Percentiles rank a stretch among this genome's conserved stretches.
Conservation (phyloP, 805 yeast species). For the Metschnikowia chrysomelidarum region DNA sequence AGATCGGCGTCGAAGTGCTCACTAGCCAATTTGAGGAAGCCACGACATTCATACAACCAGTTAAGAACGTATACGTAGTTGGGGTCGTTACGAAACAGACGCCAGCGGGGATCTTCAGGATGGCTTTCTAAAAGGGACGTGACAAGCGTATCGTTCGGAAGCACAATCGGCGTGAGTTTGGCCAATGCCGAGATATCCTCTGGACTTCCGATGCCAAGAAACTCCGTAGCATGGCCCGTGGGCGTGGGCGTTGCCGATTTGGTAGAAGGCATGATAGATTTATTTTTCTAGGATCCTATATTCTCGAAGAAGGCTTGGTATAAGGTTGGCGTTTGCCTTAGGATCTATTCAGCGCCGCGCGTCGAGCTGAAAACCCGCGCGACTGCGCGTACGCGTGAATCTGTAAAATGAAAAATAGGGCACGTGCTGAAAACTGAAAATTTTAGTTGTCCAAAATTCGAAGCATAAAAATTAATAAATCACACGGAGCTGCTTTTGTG, state of each 20-base stretch:
- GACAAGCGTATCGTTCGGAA: conserved; percentile 19
- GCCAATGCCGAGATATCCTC: conserved; percentile 17
- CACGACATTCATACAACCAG: conserved; percentile 57
- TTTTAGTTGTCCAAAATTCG: too few relatives aligned
- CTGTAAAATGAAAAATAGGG: too few relatives aligned
- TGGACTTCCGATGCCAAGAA: conserved; percentile 14
- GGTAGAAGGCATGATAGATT: conserved; percentile 7
- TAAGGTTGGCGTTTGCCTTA: too few relatives aligned
- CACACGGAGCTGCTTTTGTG: too few relatives aligned
- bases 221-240: conserved; percentile 16
- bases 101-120: conserved; percentile 19
- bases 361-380: too few relatives aligned
- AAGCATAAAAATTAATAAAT: too few relatives aligned
- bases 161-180: conserved; percentile 14
- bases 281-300: too few relatives aligned
- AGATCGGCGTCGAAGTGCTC: conserved; percentile 58
- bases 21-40: conserved; percentile 45
- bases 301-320: too few relatives aligned
- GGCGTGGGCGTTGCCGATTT: conserved; percentile 13
- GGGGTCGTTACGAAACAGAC: conserved; percentile 18
- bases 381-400: too few relatives aligned
- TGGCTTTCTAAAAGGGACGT: conserved; percentile 12
- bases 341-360: too few relatives aligned
- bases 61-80: conserved; percentile 37
- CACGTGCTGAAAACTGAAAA: too few relatives aligned